Base-by-base conservation (phyloP, 371 early-diverging fungal genomes). In the Syncephalastrum contaminatum region DNA sequence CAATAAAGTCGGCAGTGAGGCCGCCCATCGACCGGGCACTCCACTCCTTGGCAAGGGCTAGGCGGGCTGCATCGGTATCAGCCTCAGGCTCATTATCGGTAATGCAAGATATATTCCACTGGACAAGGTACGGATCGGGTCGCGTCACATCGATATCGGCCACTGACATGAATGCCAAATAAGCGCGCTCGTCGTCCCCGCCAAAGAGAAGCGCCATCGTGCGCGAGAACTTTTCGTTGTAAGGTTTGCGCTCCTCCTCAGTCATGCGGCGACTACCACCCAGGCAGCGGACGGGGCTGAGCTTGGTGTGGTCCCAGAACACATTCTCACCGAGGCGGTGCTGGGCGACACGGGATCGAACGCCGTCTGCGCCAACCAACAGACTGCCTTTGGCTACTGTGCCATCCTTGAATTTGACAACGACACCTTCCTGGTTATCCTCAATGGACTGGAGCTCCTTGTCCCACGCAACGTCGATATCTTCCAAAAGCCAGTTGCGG, bases 351-450 rank as follows among this genome's bases (percentile, higher is more conserved):
- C 10, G 22, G 20, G 63, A 63, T 13, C 42, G 42, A 5, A 52
- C 41, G 16, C 63, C 63, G 43, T 63, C 63, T 1, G 52, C 63
- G 22, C 54, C 63, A 10, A 63, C 59, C 1, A 63, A 18, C 5
- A 63, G 10, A 40, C 51, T 50, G 16, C 63, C 63, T 39, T 54
- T 47, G 4, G 53, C 59, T 10, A 25, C 45, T 2, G 56, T 50
- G 16, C 62, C 63, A 43, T 69, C 73, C 4, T 58, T 49, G 49
- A 72, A 69, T 10, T 30, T 43, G 48, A 58, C 68, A 25, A 22
- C 51, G 27, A 70, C 55, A 21, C 54, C 54, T 48, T 60, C 51
- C n/a, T 58, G 46, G 42, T 50, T 15, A 5, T 67, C 51, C 8
- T 43, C 47, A 22, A 54, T 58, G 7, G 43, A 7, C n/a, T 22